Evolutionary conservation across 1,284 basidiomycete species (phyloP).

Genomic region (Trametes pubescens): DNA sequence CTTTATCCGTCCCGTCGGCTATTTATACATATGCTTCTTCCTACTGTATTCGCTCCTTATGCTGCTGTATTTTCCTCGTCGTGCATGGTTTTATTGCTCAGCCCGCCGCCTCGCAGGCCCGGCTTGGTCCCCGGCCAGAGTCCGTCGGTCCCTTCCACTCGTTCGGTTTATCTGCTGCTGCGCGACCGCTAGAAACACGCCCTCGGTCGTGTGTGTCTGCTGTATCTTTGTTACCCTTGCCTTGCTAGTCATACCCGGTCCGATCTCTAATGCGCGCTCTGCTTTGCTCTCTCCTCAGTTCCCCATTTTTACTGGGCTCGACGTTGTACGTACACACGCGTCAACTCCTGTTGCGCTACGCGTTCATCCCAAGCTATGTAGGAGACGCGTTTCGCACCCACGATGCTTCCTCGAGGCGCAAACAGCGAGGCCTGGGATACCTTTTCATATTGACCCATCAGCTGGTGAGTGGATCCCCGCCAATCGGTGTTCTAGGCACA

Average conservation of each 20-base stretch:
- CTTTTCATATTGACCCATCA: background rate
- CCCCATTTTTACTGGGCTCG: background rate
- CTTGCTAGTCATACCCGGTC: conserved; percentile 10
- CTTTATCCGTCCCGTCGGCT: conserved; percentile 11
- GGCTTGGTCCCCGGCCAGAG: conserved; percentile 10
- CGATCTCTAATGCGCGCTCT: conserved; percentile 5
- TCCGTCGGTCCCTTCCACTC: conserved; percentile 9
- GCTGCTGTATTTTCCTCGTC: conserved; percentile 13
- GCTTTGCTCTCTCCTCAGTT: background rate
- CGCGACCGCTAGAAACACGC: conserved; percentile 17
- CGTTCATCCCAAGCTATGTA: background rate
- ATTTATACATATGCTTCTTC: conserved; percentile 19
- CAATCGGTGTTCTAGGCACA: background rate
- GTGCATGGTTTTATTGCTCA: background rate
- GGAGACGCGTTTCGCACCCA: background rate
- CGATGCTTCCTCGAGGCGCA: background rate
- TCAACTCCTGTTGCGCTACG: background rate
- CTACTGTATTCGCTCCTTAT: conserved; percentile 25
- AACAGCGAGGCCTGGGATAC: background rate
- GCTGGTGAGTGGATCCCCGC: background rate
- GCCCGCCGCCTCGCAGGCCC: background rate
- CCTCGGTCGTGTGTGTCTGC: conserved; percentile 7
- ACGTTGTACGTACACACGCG: background rate
- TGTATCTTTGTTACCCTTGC: conserved; percentile 17
- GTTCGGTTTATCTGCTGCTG: conserved; percentile 13